Percentiles rank a stretch among this genome's conserved stretches.
Conservation (phyloP, 768 basidiomycete species). For the Kwoniella heveanensis region DNA sequence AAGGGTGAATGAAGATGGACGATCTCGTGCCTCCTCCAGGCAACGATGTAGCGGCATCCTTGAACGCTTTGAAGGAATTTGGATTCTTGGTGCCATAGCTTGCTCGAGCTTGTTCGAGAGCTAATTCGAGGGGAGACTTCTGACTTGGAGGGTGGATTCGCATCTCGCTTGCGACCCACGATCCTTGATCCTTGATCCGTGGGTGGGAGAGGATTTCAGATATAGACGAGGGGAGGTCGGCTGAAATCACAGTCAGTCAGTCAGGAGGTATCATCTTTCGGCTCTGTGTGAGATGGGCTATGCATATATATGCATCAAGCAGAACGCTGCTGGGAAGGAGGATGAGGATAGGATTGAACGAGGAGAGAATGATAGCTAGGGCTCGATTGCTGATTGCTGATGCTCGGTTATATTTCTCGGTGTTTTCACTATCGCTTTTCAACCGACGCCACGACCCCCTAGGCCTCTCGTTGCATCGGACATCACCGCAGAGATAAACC, state of each 20-base stretch:
- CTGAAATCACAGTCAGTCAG: too few species aligned
- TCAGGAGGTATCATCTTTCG: too few species aligned
- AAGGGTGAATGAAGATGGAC: slow-evolving; percentile 28
- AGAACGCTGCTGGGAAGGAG: too few species aligned
- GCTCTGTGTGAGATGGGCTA: too few species aligned
- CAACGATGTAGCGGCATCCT: not conserved
- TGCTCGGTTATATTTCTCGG: not conserved
- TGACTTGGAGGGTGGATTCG: not conserved
- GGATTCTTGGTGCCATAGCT: slow-evolving; percentile 5
- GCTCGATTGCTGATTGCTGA: too few species aligned
- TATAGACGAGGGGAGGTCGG: too few species aligned
- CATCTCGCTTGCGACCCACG: too few species aligned
- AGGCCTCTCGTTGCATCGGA: not conserved
- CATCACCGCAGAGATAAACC: not conserved
- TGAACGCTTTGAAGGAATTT: not conserved
- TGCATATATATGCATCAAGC: too few species aligned
- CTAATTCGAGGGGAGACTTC: not conserved
- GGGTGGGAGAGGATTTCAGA: too few species aligned
- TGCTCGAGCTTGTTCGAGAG: slow-evolving; percentile 3
- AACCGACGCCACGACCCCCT: not conserved
- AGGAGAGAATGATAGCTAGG: too few species aligned
- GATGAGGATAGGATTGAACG: not conserved
- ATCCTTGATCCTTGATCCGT: too few species aligned
- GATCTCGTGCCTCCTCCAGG: slow-evolving; percentile 27
- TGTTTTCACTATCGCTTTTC: not conserved